These are phyloP conservation scores for Spergularia marina DNA, from an alignment of 148 eudicot species.

Conservation along the genomic window DNA sequence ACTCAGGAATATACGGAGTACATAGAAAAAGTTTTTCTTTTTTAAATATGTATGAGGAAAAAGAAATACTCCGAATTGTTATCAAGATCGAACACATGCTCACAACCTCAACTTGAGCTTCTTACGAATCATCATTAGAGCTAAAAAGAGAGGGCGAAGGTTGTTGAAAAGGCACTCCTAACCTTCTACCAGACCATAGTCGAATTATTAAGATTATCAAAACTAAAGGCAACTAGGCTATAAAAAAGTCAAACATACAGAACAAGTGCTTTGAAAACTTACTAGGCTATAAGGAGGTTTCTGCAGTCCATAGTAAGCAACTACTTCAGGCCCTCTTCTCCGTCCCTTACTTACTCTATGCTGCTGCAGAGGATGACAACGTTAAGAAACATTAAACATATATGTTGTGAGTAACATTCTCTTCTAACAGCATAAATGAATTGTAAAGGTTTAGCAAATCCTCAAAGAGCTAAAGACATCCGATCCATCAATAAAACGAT, in stretches of 20 bases:
- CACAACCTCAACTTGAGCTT: too few relatives aligned
- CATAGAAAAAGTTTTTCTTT: too few relatives aligned
- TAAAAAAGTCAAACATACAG: background rate
- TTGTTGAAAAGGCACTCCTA: too few relatives aligned
- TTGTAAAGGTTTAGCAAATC: background rate
- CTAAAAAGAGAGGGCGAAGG: too few relatives aligned
- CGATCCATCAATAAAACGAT: background rate
- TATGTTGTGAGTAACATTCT: background rate
- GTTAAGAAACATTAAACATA: conserved; percentile 10
- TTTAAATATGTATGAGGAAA: too few relatives aligned
- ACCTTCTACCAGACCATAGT: background rate
- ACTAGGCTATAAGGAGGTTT: conserved; percentile 83
- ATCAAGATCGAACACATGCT: too few relatives aligned
- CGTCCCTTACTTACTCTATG: conserved; percentile 28
- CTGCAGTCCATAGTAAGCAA: conserved; percentile 73
- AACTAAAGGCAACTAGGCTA: background rate
- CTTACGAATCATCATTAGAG: too few relatives aligned
- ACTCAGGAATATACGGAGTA: too few relatives aligned
- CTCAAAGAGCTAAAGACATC: background rate
- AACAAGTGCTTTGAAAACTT: conserved; percentile 27
- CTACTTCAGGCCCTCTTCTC: conserved; percentile 35
- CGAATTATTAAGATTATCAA: background rate
- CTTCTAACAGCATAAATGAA: background rate
- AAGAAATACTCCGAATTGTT: too few relatives aligned
- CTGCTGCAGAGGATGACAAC: conserved; percentile 22